Base-by-base conservation (phyloP, 2,329 filamentous ascomycete genomes). In the Trichoderma sp. region DNA sequence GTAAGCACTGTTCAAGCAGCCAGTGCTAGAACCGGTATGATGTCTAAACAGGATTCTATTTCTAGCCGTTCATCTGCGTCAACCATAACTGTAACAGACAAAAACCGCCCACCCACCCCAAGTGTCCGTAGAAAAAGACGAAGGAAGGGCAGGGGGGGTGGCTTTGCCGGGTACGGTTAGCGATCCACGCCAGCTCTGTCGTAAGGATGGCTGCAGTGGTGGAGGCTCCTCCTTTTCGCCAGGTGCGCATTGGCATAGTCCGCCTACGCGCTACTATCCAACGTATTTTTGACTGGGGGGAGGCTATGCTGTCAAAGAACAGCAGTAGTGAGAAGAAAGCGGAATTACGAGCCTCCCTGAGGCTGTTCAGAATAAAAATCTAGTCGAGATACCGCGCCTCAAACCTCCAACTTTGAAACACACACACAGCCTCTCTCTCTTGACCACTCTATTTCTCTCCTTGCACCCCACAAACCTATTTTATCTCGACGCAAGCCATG, bases 131-230 rank as follows among this genome's bases (percentile, higher is more conserved):
- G 21, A 16, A 4, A n/a, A 55, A 16, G 21, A 55, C 24, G 52
- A 55, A 55, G 27, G 24, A 40, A 21, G 14, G 13, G 43, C 16
- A 55, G 52, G 52, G 52, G 49, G 37, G 53, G 55, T 37, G 40
- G 37, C 37, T 43, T 14, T 49, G 31, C 33, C 63, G 63, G 63
- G 55, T 67, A 67, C 63, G 37, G 63, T 35, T 59, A 67, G 55
- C 63, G 63, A 67, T 67, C 63, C 63, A 67, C 63, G 63, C 63
- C 53, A 67, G 53, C 63, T 29, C 57, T 55, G 49, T 68, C 64
- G 61, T 56, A 65, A 24, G 24, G n/a, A 24, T 43, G 24, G 40
- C 52, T 65, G 52, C 10, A 19, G 24, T 35, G 56, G 63, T 67
- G 63, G 53, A 52, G n/a, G 63, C 63, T 52, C 55, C 63, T 59